These are phyloP conservation scores for Pseudogymnoascus verrucosus DNA, from an alignment of 2,329 filamentous ascomycete species.

Conservation along the genomic window DNA sequence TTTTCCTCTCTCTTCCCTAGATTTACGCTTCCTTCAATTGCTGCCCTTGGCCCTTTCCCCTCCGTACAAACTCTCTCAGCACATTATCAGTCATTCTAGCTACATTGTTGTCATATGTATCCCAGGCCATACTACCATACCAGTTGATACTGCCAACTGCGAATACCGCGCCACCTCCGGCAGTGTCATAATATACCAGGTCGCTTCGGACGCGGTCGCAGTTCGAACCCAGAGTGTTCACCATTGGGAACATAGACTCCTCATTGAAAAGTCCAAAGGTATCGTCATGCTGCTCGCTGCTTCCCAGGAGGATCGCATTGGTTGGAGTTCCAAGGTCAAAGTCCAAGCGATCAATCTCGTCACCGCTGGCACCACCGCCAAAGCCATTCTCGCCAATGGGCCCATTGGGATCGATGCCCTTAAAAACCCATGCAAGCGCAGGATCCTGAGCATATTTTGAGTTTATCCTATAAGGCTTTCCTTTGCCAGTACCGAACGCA, in stretches of 20 bases:
- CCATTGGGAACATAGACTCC: constrained; percentile 21
- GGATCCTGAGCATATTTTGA: constrained; percentile 6
- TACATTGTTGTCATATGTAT: constrained; percentile 23
- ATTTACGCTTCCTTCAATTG: background rate
- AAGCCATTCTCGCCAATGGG: constrained; percentile 23
- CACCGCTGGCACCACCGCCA: constrained; percentile 28
- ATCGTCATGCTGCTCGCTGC: constrained; percentile 19
- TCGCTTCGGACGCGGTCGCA: constrained; percentile 20
- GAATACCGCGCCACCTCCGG: constrained; percentile 21
- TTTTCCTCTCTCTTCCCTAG: background rate
- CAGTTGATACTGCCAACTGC: constrained; percentile 26
- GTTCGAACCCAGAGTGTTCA: constrained; percentile 19
- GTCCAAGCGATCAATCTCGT: constrained; percentile 32
- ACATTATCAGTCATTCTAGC: constrained; percentile 23
- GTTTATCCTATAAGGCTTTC: constrained; percentile 14
- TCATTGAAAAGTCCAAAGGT: constrained; percentile 22
- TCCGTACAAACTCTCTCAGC: constrained; percentile 17
- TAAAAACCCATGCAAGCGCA: background rate
- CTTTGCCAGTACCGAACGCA: constrained; percentile 27
- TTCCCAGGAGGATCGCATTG: constrained; percentile 25
- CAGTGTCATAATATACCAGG: constrained; percentile 22
- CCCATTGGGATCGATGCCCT: constrained; percentile 14
- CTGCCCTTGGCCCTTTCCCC: constrained; percentile 9
- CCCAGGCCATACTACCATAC: constrained; percentile 21
- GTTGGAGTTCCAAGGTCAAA: constrained; percentile 25